Evolutionary conservation across 2,329 filamentous ascomycete species (phyloP).

Genomic region (Penicillium polonicum): DNA sequence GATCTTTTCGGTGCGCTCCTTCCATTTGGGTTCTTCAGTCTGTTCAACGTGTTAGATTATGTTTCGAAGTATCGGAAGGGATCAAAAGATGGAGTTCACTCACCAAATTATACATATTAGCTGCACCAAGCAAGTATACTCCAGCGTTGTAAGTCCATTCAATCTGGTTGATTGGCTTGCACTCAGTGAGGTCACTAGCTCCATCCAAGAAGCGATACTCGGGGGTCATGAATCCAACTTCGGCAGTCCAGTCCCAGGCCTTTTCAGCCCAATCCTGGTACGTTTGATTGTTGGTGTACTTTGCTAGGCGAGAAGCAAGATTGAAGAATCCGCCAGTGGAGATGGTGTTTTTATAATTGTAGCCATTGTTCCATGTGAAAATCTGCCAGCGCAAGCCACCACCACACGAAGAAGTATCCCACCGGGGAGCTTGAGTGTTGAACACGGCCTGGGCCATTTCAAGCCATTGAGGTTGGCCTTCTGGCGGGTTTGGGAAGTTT

Average conservation of each 20-base stretch:
- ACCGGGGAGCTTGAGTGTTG: conserved; percentile 70
- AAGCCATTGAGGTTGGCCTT: conserved; percentile 70
- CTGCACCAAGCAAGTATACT: conserved; percentile 55
- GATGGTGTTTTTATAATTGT: conserved; percentile 37
- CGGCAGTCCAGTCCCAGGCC: conserved; percentile 58
- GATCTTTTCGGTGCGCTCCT: conserved; percentile 49
- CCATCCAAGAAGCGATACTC: conserved; percentile 57
- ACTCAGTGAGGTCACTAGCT: conserved; percentile 52
- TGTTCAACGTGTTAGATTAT: conserved; percentile 14
- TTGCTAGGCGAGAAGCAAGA: conserved; percentile 31
- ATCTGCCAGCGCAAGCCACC: conserved; percentile 61
- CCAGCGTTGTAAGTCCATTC: conserved; percentile 61
- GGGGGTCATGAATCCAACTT: conserved; percentile 52
- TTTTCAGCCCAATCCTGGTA: conserved; percentile 64
- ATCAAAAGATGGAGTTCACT: conserved; percentile 13
- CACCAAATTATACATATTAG: conserved; percentile 57
- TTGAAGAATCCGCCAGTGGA: conserved; percentile 37
- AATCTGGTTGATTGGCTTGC: conserved; percentile 51
- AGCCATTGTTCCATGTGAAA: conserved; percentile 36
- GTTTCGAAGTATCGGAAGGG: neutral
- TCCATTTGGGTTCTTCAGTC: conserved; percentile 53
- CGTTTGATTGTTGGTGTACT: conserved; percentile 33
- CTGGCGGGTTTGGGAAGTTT: conserved; percentile 43
- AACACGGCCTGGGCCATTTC: conserved; percentile 75
- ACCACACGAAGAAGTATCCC: conserved; percentile 64